phyloP scores from a whole-genome alignment of 352 stramenopile genomes.

The Pythium phragmiticola region DNA sequence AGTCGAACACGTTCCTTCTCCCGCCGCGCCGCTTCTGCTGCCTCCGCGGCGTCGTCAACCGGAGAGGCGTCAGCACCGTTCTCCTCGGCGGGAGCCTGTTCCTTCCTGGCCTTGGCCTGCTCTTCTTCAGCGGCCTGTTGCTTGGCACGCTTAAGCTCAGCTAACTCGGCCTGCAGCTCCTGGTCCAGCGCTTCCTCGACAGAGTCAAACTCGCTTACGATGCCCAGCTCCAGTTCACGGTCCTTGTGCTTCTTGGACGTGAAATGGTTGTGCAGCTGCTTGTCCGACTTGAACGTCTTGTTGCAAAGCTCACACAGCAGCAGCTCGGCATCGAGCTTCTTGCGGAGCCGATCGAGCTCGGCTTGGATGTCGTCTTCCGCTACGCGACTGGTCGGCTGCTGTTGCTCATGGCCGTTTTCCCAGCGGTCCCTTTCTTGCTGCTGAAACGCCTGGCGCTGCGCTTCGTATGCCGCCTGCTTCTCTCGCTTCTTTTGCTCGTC shows the following conservation, averaged over 20 bases:
- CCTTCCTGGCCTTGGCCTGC: conserved; percentile 15
- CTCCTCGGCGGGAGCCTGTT: background rate
- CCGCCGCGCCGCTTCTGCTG: conserved; percentile 32
- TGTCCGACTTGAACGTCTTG: conserved; percentile 83
- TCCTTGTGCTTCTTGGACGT: conserved; percentile 82
- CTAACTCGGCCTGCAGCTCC: conserved; percentile 57
- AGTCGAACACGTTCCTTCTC: conserved; percentile 52
- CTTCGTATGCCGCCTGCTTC: conserved; percentile 58
- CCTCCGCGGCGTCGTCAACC: conserved; percentile 29
- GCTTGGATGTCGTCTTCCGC: conserved; percentile 57
- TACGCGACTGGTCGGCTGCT: conserved; percentile 46
- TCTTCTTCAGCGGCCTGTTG: conserved; percentile 11
- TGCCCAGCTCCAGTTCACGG: conserved; percentile 67
- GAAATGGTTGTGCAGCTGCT: conserved; percentile 81
- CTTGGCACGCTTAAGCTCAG: conserved; percentile 34
- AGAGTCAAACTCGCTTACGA: conserved; percentile 48
- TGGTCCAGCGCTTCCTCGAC: conserved; percentile 65
- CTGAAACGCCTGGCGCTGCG: conserved; percentile 63
- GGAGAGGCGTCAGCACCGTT: conserved; percentile 1
- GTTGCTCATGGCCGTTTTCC: conserved; percentile 27
- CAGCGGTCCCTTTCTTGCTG: conserved; percentile 65
- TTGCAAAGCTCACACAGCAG: conserved; percentile 77
- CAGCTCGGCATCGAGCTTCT: conserved; percentile 69
- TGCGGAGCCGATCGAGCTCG: conserved; percentile 60
- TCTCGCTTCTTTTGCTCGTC: conserved; percentile 57